Percentiles rank a stretch among this genome's conserved stretches.
Evolutionary conservation across 805 yeast species (phyloP).

Genomic region (Yamadazyma sp.): DNA sequence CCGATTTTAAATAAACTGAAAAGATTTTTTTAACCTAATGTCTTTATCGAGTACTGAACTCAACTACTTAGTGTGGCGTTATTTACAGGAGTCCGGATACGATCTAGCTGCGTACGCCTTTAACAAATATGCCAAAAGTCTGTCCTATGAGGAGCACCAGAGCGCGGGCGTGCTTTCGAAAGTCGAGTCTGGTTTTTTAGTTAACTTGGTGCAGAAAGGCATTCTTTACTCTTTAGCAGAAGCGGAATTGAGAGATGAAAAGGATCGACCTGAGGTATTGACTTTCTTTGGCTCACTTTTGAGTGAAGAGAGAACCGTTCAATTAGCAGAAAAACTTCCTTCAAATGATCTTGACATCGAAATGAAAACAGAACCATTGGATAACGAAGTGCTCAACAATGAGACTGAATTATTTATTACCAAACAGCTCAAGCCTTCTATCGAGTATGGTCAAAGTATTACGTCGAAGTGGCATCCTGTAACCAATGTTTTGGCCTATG

Average conservation of each 20-base stretch:
- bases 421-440: constrained; percentile 36
- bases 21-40: constrained; percentile 41
- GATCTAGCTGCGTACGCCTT: constrained; percentile 79
- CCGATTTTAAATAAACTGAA: too few species aligned
- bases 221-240: constrained; percentile 75
- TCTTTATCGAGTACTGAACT: constrained; percentile 80
- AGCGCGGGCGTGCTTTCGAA: constrained; percentile 40
- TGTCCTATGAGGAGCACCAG: constrained; percentile 47
- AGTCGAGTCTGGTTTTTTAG: constrained; percentile 79
- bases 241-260: constrained; percentile 39
- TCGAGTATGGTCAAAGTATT: constrained; percentile 44
- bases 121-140: constrained; percentile 68
- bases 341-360: constrained; percentile 1
- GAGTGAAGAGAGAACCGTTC: constrained; percentile 33
- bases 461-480: constrained; percentile 59
- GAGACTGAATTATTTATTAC: constrained; percentile 22
- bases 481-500: constrained; percentile 52
- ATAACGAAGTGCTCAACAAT: not conserved
- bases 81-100: constrained; percentile 79
- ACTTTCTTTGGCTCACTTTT: constrained; percentile 57
- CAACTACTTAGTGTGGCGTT: constrained; percentile 90
- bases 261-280: constrained; percentile 25
- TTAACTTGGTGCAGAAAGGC: constrained; percentile 82
- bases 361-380: constrained; percentile 2
- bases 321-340: not conserved